Base-by-base conservation (phyloP, 1,284 basidiomycete genomes). In the Mycosarcoma maydis region DNA sequence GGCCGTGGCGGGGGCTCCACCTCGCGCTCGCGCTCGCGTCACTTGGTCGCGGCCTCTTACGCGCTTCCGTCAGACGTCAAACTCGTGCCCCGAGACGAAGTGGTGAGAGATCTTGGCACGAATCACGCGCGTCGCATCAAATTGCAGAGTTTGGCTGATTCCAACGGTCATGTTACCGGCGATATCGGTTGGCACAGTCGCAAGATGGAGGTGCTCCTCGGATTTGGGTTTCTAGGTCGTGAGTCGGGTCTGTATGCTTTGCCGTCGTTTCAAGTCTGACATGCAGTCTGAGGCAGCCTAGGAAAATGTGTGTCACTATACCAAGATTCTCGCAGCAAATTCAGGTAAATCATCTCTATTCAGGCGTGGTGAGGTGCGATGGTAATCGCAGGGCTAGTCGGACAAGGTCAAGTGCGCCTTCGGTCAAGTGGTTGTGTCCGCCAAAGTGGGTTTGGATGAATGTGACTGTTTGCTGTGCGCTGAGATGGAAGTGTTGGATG, bases 181-280 rank as follows among this genome's bases (percentile, higher is more conserved):
- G 90, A 90, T 5, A 87, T 94, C 2, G 95, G 95, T 0, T 98
- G 95, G 94, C 93, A 97, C 83, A 89, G 91, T 30, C 85, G 93
- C 48, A 98, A 98, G 85, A 94, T 97, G 92, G 94, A 98, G 87
- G 91, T 96, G 50, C 82, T 97, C 56, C 88, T 91, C 72, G 94
- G 94, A 4, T 86, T 90, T 76, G 94, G 94, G 13, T 89, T 97
- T 87, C 84, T 95, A 32, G 94, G 93, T 4, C 87, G 92, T 14
- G 94, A 96, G 82, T 91, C 92, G 71, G 94, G 94, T 6, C 83
- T 95, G 62, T 96, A 95, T 73, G 94, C 80, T 4, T 54, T 73
- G 44, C 60, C 69, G 7, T 73, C 72, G 2, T 81, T 75, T 55
- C 75, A 77, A 26, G 58, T 70, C n/a, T 77, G 43, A 60, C n/a